These are phyloP conservation scores for Zasmidium citrigriseum DNA, from an alignment of 2,329 filamentous ascomycete genomes.

Conservation along the genomic window DNA sequence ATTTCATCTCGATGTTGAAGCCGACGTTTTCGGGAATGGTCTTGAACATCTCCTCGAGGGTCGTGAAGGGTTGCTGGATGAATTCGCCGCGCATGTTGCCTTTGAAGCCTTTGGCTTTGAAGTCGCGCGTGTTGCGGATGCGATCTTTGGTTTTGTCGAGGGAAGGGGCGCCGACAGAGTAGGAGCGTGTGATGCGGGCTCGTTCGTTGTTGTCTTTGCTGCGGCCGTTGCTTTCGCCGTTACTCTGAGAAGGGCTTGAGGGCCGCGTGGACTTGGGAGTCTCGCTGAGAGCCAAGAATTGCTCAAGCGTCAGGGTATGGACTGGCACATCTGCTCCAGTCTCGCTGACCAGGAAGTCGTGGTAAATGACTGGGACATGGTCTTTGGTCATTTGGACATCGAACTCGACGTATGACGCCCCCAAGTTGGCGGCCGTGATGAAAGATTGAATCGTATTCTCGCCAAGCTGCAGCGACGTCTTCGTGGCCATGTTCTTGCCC, in stretches of 20 bases:
- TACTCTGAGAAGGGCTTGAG: constrained; percentile 13
- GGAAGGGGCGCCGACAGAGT: constrained; percentile 58
- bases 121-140: constrained; percentile 96
- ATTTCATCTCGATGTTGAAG: constrained; percentile 99
- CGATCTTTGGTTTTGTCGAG: constrained; percentile 59
- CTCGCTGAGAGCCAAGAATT: constrained; percentile 65
- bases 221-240: constrained; percentile 7
- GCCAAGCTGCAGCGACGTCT: constrained; percentile 86
- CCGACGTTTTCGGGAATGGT: constrained; percentile 80
- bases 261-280: constrained; percentile 22
- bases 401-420: constrained; percentile 70
- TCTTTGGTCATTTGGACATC: constrained; percentile 99
- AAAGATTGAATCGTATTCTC: constrained; percentile 97
- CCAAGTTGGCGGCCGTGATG: constrained; percentile 91
- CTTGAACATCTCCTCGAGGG: constrained; percentile 87
- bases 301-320: constrained; percentile 90
- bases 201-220: constrained; percentile 19
- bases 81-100: constrained; percentile 91
- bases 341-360: constrained; percentile 96
- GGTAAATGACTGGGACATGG: constrained; percentile 96
- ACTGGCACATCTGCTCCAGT: constrained; percentile 96
- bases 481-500: constrained; percentile 82
- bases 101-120: constrained; percentile 93
- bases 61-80: constrained; percentile 94
- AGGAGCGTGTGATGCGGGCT: constrained; percentile 49